Conservation (phyloP, 164 flowering plant species). For the Aristolochia californica region DNA sequence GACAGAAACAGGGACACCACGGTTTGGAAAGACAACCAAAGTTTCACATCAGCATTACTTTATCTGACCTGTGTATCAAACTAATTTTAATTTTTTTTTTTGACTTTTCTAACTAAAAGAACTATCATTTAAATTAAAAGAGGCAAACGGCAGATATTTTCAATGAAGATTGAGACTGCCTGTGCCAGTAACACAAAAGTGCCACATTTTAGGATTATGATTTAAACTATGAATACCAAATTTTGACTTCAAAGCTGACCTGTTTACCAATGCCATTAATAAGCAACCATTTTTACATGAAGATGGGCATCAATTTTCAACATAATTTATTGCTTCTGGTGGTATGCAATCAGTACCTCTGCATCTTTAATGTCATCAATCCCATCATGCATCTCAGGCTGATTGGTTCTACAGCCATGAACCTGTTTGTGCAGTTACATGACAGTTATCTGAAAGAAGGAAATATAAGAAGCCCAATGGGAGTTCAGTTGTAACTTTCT, state of each 20-base stretch:
- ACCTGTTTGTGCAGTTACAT: slow-evolving; percentile 19
- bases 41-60: no score
- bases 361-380: slow-evolving; percentile 18
- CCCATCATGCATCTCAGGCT: slow-evolving; percentile 24
- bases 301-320: slow-evolving; percentile 4
- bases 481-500: neutral
- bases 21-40: no score
- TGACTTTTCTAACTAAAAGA: no score
- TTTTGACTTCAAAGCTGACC: slow-evolving; percentile 13
- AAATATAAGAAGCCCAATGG: neutral
- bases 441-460: slow-evolving; percentile 1
- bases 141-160: no score
- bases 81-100: no score
- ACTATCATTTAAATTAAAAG: no score
- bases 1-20: no score
- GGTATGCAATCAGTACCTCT: slow-evolving; percentile 10
- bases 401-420: slow-evolving; percentile 18
- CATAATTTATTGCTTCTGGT: slow-evolving; percentile 6
- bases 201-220: no score
- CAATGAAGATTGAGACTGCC: no score
- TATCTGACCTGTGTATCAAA: no score
- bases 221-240: neutral
- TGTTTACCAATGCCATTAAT: slow-evolving; percentile 3
- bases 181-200: no score
- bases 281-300: slow-evolving; percentile 9